Evolutionary conservation across 148 eudicot genomes (phyloP).

Genomic region (Rhododendron molle): DNA sequence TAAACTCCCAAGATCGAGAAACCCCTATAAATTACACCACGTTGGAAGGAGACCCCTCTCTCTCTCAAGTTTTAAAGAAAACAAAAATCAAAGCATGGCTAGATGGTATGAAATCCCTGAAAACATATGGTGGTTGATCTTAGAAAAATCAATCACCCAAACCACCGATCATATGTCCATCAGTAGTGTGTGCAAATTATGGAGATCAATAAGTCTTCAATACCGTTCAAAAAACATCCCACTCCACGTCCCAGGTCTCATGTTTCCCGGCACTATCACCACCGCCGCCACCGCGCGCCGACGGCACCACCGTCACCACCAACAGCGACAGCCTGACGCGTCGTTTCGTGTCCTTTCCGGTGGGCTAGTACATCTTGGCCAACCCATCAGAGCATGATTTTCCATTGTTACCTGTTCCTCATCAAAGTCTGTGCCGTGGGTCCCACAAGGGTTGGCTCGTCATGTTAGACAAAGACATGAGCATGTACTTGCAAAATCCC

Average conservation of each 20-base stretch:
- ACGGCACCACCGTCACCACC: no score
- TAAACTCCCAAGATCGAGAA: no score
- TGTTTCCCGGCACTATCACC: neutral
- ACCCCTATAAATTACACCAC: no score
- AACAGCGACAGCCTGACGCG: neutral
- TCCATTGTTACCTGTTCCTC: neutral
- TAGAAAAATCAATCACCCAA: neutral
- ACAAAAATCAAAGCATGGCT: no score
- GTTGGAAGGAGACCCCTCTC: no score
- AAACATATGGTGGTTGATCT: no score
- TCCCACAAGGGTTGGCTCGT: neutral
- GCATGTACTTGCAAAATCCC: neutral
- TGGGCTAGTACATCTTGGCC: neutral
- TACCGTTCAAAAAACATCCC: neutral
- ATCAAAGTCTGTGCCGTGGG: neutral
- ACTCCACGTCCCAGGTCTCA: neutral
- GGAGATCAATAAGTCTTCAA: neutral
- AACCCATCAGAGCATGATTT: neutral
- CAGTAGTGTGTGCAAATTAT: neutral
- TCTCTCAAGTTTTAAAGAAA: no score
- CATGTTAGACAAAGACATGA: neutral
- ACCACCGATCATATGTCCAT: neutral
- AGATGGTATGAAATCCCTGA: no score
- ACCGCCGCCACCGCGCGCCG: neutral
- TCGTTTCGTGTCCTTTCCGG: neutral